These are phyloP conservation scores for Diaporthe ilicicola DNA, from an alignment of 2,329 filamentous ascomycete species.

Conservation along the genomic window DNA sequence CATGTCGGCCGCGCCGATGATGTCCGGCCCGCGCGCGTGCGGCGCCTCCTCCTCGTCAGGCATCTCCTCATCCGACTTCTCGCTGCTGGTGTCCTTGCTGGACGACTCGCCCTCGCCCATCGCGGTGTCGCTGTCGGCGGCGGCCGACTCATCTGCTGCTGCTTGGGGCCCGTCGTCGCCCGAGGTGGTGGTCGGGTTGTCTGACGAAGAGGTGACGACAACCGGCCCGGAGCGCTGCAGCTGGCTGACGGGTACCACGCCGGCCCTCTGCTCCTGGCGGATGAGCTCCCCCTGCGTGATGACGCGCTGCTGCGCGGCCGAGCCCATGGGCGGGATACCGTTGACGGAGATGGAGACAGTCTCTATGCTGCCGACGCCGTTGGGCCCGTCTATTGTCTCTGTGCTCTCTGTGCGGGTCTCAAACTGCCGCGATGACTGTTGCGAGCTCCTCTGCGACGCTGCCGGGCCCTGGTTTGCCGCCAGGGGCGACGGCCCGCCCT, in stretches of 20 bases:
- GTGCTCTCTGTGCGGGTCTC: constrained; percentile 76
- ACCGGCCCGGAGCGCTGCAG: constrained; percentile 52
- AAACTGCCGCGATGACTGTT: constrained; percentile 49
- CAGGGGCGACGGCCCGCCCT: constrained; percentile 29
- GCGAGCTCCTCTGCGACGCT: constrained; percentile 12
- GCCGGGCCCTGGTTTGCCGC: background rate
- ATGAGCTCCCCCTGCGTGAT: constrained; percentile 86
- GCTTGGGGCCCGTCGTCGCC: constrained; percentile 28
- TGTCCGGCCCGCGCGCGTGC: constrained; percentile 84
- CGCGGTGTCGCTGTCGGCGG: constrained; percentile 33
- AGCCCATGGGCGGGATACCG: constrained; percentile 65
- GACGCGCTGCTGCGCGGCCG: constrained; percentile 52
- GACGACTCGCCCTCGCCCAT: constrained; percentile 38
- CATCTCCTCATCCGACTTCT: constrained; percentile 48
- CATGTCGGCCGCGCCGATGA: constrained; percentile 86
- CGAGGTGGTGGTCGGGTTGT: constrained; percentile 18
- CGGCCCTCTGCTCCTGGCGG: constrained; percentile 85
- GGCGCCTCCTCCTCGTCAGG: constrained; percentile 71
- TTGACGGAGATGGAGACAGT: constrained; percentile 82
- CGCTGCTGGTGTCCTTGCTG: constrained; percentile 36
- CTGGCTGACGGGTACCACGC: constrained; percentile 76
- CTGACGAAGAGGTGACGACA: constrained; percentile 34
- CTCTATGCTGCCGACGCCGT: constrained; percentile 81
- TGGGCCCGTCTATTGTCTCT: constrained; percentile 82
- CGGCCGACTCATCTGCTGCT: constrained; percentile 19